Evolutionary conservation across 1,284 basidiomycete genomes (phyloP).

Genomic region (Coniophora puteana): DNA sequence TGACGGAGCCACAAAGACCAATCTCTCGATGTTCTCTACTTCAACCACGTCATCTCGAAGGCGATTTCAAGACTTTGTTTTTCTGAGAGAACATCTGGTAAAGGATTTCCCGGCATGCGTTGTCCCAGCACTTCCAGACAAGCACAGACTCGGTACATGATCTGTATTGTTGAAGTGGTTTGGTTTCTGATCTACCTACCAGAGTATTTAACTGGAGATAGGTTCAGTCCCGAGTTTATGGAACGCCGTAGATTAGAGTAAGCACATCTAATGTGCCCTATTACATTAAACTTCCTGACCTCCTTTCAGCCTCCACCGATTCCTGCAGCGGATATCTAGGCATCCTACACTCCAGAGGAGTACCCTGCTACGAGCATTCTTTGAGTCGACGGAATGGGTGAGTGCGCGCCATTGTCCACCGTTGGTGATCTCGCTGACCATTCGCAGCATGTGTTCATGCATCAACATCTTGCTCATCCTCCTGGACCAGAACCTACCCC

Average conservation of each 20-base stretch:
- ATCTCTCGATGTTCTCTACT: slow-evolving; percentile 75
- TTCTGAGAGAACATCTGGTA: slow-evolving; percentile 84
- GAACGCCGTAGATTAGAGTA: slow-evolving; percentile 89
- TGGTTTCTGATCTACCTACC: slow-evolving; percentile 10
- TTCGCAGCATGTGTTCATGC: slow-evolving; percentile 87
- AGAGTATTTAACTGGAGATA: slow-evolving; percentile 97
- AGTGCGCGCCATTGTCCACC: slow-evolving; percentile 19
- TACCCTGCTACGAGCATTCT: slow-evolving; percentile 86
- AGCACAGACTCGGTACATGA: slow-evolving; percentile 90
- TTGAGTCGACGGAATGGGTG: slow-evolving; percentile 98
- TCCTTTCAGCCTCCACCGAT: slow-evolving; percentile 77
- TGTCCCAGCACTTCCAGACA: slow-evolving; percentile 93
- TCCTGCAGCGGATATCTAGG: slow-evolving; percentile 84
- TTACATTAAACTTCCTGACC: slow-evolving; percentile 12
- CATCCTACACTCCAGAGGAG: slow-evolving; percentile 96
- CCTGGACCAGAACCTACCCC: slow-evolving; percentile 75
- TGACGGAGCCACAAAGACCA: slow-evolving; percentile 54
- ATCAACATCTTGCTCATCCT: slow-evolving; percentile 87
- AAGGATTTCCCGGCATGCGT: slow-evolving; percentile 96
- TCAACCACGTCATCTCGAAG: slow-evolving; percentile 73
- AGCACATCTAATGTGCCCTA: slow-evolving; percentile 28
- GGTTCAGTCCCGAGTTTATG: slow-evolving; percentile 96
- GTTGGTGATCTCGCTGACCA: slow-evolving; percentile 8
- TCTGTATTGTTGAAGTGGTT: slow-evolving; percentile 1
- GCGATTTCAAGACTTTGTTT: slow-evolving; percentile 97